Evolutionary conservation across 495 filamentous ascomycete genomes (phyloP).

Genomic region (Annulohypoxylon bovei): DNA sequence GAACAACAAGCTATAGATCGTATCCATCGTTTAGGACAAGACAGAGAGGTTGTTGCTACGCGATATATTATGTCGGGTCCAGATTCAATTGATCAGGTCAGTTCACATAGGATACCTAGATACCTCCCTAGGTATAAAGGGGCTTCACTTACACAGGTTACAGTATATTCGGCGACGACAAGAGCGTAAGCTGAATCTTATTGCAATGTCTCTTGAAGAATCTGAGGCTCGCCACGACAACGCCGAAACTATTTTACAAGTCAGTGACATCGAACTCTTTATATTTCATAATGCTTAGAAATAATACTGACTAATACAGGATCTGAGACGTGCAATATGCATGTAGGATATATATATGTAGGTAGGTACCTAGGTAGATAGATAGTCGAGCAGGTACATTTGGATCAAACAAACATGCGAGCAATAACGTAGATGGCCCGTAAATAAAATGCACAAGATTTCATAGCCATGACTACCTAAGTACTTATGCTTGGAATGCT

Average conservation of each 20-base stretch:
- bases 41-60: slow-evolving; percentile 50
- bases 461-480: too few species aligned
- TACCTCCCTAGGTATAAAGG: background rate
- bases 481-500: too few species aligned
- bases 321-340: background rate
- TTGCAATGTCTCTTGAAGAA: slow-evolving; percentile 13
- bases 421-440: too few species aligned
- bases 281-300: background rate
- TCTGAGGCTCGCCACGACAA: background rate
- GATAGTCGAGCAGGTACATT: too few species aligned
- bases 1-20: slow-evolving; percentile 59
- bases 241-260: background rate
- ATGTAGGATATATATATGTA: background rate
- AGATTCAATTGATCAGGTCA: slow-evolving; percentile 60
- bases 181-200: slow-evolving; percentile 7
- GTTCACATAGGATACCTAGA: background rate
- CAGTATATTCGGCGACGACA: slow-evolving; percentile 23
- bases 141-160: background rate
- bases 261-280: background rate
- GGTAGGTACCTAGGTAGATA: background rate
- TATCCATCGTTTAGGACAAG: slow-evolving; percentile 56
- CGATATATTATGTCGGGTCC: slow-evolving; percentile 45
- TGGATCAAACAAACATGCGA: too few species aligned
- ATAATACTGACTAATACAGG: background rate
- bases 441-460: background rate